These are phyloP conservation scores for Fusarium denticulatum DNA, from an alignment of 2,329 filamentous ascomycete genomes.

Conservation along the genomic window DNA sequence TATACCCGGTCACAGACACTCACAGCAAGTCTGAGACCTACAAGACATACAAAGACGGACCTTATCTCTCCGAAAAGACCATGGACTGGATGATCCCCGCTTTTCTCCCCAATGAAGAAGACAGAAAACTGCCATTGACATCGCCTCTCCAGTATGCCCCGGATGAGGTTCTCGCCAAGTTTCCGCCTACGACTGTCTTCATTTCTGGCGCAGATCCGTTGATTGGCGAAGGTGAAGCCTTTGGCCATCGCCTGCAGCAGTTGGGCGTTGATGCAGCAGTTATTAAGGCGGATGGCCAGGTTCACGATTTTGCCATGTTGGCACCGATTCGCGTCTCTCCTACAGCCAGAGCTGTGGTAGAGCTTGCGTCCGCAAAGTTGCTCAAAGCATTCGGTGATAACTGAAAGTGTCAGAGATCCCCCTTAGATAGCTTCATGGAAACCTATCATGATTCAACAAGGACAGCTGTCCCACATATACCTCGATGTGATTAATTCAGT, in stretches of 20 bases:
- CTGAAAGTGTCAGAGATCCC: accelerated
- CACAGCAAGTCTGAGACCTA: conserved; percentile 15
- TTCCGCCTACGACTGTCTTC: conserved; percentile 12
- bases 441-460: accelerated
- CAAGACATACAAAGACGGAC: conserved; percentile 16
- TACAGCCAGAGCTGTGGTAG: conserved; percentile 16
- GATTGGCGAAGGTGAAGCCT: conserved; percentile 15
- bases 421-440: accelerated
- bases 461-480: too few relatives aligned
- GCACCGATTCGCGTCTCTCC: conserved; percentile 1
- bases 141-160: conserved; percentile 9
- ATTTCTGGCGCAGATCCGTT: conserved; percentile 11
- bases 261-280: conserved; percentile 3
- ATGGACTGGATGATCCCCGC: conserved; percentile 33
- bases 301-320: conserved; percentile 23
- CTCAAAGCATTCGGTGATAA: not conserved
- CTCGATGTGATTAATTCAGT: too few relatives aligned
- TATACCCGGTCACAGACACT: conserved; percentile 28
- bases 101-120: not conserved
- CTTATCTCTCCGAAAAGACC: conserved; percentile 23
- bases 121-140: conserved; percentile 16
- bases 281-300: conserved; percentile 17
- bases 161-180: conserved; percentile 10
- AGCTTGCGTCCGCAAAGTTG: conserved; percentile 13
- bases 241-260: conserved; percentile 15